Percentiles rank a stretch among this genome's conserved stretches.
phyloP scores from a whole-genome alignment of 2,329 filamentous ascomycete genomes.

The Trichoderma citrinoviride region DNA sequence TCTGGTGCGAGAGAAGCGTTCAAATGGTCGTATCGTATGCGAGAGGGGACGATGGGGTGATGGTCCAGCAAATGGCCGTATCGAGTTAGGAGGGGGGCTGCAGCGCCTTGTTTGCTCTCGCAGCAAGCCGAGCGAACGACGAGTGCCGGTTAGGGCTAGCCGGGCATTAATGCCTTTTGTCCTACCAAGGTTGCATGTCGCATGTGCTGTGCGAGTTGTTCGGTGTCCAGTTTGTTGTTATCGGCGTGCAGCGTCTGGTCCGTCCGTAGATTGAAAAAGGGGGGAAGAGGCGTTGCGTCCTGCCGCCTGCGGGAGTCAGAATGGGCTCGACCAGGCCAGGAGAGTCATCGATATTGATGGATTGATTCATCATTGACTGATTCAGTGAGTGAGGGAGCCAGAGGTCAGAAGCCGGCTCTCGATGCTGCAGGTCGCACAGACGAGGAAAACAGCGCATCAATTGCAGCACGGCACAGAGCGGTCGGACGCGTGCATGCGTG shows the following conservation, averaged over 20 bases:
- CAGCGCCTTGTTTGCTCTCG: slow-evolving; percentile 11
- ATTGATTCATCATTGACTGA: too few relatives aligned
- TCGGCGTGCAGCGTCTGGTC: slow-evolving; percentile 10
- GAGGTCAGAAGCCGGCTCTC: too few relatives aligned
- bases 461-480: neutral
- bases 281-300: neutral
- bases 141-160: slow-evolving; percentile 19
- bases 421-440: slow-evolving; percentile 13
- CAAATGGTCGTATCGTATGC: slow-evolving; percentile 9
- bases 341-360: neutral
- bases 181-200: neutral
- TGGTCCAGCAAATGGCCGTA: slow-evolving; percentile 16
- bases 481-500: neutral
- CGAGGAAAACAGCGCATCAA: neutral
- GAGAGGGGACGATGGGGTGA: slow-evolving; percentile 4
- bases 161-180: neutral
- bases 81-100: slow-evolving; percentile 10
- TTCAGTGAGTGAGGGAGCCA: too few relatives aligned
- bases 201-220: neutral
- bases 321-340: neutral
- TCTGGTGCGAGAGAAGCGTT: neutral
- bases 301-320: slow-evolving; percentile 11
- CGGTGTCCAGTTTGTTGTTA: neutral
- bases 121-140: neutral
- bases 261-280: neutral